Base-by-base conservation (phyloP, 306 rosid species). In the Hippophae gyantsensis region DNA sequence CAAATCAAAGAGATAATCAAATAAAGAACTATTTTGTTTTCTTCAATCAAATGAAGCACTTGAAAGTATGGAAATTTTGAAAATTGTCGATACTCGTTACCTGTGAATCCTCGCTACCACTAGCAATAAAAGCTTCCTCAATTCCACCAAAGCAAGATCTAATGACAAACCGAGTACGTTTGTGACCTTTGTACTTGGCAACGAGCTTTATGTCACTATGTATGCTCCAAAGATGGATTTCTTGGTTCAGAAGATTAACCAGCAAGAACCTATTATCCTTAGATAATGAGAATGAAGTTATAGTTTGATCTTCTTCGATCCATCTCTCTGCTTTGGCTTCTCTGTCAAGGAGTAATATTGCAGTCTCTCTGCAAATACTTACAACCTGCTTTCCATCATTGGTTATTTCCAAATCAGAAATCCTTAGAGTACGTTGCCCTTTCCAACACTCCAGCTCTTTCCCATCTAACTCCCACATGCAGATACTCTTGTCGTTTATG, bases 51-150 rank as follows among this genome's bases (percentile, higher is more conserved):
- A 32, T 2, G 38, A 32, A 32, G 38, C 3, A 4, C 38, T 32
- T 12, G 26, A 13, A 49, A 49, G 14, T 12, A 6, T 12, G 14
- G 6, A 49, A 44, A 47, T 46, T 49, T 40, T 12, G 54, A 27
- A 65, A 59, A 50, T 43, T n/a, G 12, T 32, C 53, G 8, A 74
- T 67, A 70, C 71, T 69, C 42, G 61, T 64, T 88, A 88, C 99
- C 99, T 81, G 97, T 58, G 99, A 93, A 71, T 93, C 99, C 89
- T 93, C 99, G 79, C 99, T 86, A 68, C 99, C 99, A 63, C 97
- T 86, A 68, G 97, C 99, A 80, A 93, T 68, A 71, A 93, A 93
- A 69, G 89, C 77, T 84, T 93, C 84, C 45, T 82, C 76, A 42
- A 81, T 81, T 63, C 99, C 99, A 58, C 99, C 99, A 59, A 93